Conservation (phyloP, 1,284 basidiomycete species). For the Rhodotorula sp. region DNA sequence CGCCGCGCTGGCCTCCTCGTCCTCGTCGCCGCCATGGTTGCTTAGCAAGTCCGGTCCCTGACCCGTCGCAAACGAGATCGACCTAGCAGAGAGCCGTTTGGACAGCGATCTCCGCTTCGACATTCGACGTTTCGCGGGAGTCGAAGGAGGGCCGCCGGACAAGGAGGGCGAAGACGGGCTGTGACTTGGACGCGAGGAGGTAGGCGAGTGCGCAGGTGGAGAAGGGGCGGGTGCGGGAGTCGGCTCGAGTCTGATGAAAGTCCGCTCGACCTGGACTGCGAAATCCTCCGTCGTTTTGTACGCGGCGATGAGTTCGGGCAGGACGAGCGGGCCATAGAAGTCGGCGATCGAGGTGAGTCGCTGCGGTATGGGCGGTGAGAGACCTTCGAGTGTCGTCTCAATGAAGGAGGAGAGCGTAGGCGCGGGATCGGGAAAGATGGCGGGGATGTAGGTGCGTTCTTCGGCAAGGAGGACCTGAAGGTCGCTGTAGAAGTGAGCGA, state of each 20-base stretch:
- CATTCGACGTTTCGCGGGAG: conserved; percentile 53
- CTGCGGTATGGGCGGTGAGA: conserved; percentile 75
- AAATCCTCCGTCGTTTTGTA: conserved; percentile 78
- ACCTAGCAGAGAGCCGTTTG: conserved; percentile 46
- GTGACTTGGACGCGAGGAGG: conserved; percentile 52
- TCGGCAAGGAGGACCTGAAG: conserved; percentile 64
- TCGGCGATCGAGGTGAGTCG: conserved; percentile 66
- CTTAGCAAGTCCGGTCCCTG: conserved; percentile 12
- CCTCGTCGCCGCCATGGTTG: conserved; percentile 12
- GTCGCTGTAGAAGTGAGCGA: conserved; percentile 68
- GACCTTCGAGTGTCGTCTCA: conserved; percentile 67
- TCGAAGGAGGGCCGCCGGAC: conserved; percentile 40
- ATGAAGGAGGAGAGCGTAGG: conserved; percentile 73
- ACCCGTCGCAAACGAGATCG: conserved; percentile 27
- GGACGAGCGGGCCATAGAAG: conserved; percentile 60
- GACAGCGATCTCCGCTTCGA: conserved; percentile 71
- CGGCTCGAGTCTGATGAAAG: conserved; percentile 54
- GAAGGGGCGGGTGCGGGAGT: neutral
- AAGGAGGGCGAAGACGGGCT: conserved; percentile 44
- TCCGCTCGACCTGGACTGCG: conserved; percentile 64
- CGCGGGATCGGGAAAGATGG: conserved; percentile 76
- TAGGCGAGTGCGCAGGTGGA: neutral
- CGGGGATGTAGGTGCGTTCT: conserved; percentile 70
- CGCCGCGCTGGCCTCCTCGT: neutral
- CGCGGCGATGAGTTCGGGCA: conserved; percentile 67